A percentile compares a stretch with the other conserved stretches of the same genome.
Conservation (phyloP, 176 grass and related monocot genomes). For the Carex littledalei region DNA sequence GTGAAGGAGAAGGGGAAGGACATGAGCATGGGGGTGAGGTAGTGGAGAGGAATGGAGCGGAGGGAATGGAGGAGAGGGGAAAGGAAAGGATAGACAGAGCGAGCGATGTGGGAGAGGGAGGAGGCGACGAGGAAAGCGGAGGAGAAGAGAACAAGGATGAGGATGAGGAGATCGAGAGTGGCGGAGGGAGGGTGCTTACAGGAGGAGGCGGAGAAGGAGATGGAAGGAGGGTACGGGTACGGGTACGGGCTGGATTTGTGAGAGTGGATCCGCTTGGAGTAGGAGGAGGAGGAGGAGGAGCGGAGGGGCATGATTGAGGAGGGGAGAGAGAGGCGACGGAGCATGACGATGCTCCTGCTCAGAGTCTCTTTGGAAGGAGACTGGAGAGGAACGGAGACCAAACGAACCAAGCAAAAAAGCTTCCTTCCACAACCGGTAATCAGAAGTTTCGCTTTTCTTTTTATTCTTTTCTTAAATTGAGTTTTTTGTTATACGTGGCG, state of each 20-base stretch:
- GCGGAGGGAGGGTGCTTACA: constrained; percentile 77
- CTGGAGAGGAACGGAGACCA: not conserved
- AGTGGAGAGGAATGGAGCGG: constrained; percentile 5
- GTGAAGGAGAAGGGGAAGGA: constrained; percentile 32
- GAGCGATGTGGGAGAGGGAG: constrained; percentile 57
- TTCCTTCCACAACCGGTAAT: constrained; percentile 1
- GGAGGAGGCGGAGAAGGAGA: constrained; percentile 29
- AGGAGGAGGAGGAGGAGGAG: not conserved
- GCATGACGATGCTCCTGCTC: constrained; percentile 33
- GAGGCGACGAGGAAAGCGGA: constrained; percentile 68
- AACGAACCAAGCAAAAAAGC: not conserved
- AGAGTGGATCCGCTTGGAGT: constrained; percentile 26
- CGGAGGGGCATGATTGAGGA: constrained; percentile 28
- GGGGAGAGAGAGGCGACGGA: constrained; percentile 38
- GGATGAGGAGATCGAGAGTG: constrained; percentile 87
- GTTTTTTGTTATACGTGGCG: not conserved
- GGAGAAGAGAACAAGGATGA: constrained; percentile 77
- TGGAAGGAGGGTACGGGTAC: constrained; percentile 32
- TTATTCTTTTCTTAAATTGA: not conserved
- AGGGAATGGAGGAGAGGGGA: constrained; percentile 23
- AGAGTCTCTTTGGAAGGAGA: not conserved
- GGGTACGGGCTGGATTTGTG: not conserved
- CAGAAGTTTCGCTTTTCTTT: not conserved
- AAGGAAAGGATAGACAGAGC: constrained; percentile 47
- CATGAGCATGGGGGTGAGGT: constrained; percentile 41